A percentile compares a stretch with the other conserved stretches of the same genome.
phyloP scores from a whole-genome alignment of 192 early-diverging fungal species.

The Mortierella alpina region DNA sequence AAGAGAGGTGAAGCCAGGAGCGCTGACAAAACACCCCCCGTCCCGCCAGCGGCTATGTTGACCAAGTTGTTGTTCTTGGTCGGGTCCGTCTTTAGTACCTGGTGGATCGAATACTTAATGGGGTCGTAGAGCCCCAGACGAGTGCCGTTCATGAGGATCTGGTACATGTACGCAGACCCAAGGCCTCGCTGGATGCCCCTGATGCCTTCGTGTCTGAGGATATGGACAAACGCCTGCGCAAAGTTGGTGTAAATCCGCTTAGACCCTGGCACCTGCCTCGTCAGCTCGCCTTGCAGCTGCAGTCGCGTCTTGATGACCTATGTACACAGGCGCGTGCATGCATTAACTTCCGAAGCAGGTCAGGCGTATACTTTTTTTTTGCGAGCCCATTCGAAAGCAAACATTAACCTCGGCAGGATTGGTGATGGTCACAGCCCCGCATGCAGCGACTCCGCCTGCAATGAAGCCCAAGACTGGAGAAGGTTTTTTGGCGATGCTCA shows the following conservation, averaged over 20 bases:
- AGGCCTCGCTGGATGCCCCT: conserved; percentile 90
- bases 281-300: conserved; percentile 94
- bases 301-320: conserved; percentile 92
- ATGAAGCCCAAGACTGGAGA: conserved; percentile 68
- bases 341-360: too few species aligned
- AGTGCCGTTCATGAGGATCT: conserved; percentile 92
- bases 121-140: conserved; percentile 95
- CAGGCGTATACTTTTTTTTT: too few species aligned
- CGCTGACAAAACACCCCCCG: conserved; percentile 86
- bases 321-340: too few species aligned
- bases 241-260: conserved; percentile 78
- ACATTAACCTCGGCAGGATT: conserved; percentile 85
- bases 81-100: conserved; percentile 49
- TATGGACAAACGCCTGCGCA: conserved; percentile 78
- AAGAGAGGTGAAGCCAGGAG: conserved; percentile 87
- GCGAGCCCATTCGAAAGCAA: too few species aligned
- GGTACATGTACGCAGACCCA: conserved; percentile 87
- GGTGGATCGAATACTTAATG: conserved; percentile 67
- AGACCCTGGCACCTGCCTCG: conserved; percentile 58
- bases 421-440: conserved; percentile 90
- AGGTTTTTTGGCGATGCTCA: neutral
- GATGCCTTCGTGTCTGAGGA: conserved; percentile 87
- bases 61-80: conserved; percentile 61
- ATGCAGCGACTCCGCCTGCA: conserved; percentile 84
- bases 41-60: conserved; percentile 78